Percentiles rank a stretch among this genome's conserved stretches.
Conservation (phyloP, 2,329 filamentous ascomycete genomes). For the Monilinia fructigena region DNA sequence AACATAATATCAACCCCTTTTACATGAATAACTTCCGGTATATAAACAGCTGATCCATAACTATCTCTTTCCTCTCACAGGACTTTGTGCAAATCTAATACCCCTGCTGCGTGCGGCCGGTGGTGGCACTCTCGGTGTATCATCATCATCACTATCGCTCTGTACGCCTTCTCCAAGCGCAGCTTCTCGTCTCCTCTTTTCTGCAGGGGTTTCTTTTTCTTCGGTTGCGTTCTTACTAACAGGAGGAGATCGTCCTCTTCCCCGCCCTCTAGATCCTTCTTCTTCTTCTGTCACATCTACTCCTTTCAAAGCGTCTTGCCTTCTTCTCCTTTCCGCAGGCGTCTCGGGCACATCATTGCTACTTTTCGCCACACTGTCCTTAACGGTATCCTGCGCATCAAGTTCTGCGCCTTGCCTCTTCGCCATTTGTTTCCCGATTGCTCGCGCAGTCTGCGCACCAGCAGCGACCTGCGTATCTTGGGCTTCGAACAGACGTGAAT, state of each 20-base stretch:
- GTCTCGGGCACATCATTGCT: slow-evolving; percentile 27
- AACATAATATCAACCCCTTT: slow-evolving; percentile 6
- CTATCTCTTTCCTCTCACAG: slow-evolving; percentile 31
- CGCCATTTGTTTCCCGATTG: slow-evolving; percentile 31
- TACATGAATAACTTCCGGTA: background rate
- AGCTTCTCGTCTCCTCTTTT: slow-evolving; percentile 69
- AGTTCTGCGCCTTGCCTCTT: slow-evolving; percentile 25
- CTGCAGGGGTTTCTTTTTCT: slow-evolving; percentile 65
- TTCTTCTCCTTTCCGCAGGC: slow-evolving; percentile 57
- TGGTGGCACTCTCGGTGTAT: slow-evolving; percentile 37
- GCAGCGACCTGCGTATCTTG: slow-evolving; percentile 36
- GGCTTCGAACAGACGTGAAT: slow-evolving; percentile 40
- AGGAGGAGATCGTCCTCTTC: slow-evolving; percentile 42
- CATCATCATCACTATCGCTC: slow-evolving; percentile 37
- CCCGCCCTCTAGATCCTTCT: slow-evolving; percentile 27
- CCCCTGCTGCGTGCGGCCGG: slow-evolving; percentile 34
- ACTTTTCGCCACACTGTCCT: background rate
- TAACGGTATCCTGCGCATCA: slow-evolving; percentile 3
- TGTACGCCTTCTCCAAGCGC: slow-evolving; percentile 60
- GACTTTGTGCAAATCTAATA: slow-evolving; percentile 41
- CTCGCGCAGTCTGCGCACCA: slow-evolving; percentile 25
- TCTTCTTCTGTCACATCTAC: slow-evolving; percentile 43
- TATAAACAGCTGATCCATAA: background rate
- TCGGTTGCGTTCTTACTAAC: slow-evolving; percentile 4
- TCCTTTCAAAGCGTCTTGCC: slow-evolving; percentile 53